Percentiles rank a stretch among this genome's conserved stretches.
Conservation (phyloP, 2,329 filamentous ascomycete species). For the Chalaropsis ovoidea region DNA sequence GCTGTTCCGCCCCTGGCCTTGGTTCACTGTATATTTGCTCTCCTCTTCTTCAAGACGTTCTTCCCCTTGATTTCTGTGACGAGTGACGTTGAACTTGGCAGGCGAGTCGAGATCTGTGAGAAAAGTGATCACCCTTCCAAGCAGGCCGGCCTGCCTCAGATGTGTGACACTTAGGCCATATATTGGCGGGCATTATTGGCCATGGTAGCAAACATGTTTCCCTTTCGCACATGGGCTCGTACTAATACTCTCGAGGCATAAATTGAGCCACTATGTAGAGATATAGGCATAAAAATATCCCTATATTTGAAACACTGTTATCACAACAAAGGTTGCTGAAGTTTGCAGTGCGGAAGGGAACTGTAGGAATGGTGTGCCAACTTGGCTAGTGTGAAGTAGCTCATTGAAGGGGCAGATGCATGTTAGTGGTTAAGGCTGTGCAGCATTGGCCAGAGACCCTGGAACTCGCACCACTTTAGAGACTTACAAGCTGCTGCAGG, state of each 20-base stretch:
- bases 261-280: background rate
- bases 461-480: background rate
- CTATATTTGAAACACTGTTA: slow-evolving; percentile 14
- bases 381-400: background rate
- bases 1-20: background rate
- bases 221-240: background rate
- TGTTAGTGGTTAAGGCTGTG: background rate
- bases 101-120: background rate
- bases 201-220: slow-evolving; percentile 1
- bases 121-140: background rate
- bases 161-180: background rate
- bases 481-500: slow-evolving; percentile 6
- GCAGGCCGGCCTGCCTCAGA: background rate
- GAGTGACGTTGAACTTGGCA: slow-evolving; percentile 1
- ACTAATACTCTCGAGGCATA: slow-evolving; percentile 1
- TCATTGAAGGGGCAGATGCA: background rate
- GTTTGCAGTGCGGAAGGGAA: background rate
- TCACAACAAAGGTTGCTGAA: background rate
- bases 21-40: background rate
- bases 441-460: background rate
- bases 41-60: background rate
- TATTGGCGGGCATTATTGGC: background rate
- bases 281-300: slow-evolving; percentile 9
- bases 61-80: background rate
- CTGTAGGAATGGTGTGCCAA: too few species aligned